These are phyloP conservation scores for Neophaeococcomyces mojaviensis DNA, from an alignment of 2,329 filamentous ascomycete species.

Conservation along the genomic window DNA sequence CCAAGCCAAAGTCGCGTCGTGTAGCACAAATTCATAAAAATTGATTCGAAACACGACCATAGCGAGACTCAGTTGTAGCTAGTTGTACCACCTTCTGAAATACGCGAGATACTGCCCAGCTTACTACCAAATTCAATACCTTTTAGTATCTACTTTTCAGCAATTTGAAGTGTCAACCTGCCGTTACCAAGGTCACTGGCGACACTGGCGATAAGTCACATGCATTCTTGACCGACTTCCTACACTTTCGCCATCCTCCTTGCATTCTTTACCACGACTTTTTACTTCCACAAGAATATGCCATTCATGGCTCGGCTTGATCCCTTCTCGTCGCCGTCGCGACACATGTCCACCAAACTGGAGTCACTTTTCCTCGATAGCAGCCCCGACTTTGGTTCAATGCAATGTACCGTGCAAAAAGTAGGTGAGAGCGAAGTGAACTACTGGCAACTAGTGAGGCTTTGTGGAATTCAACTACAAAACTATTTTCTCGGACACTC, in stretches of 20 bases:
- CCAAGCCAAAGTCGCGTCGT: too few species aligned
- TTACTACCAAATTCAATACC: too few species aligned
- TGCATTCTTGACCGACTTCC: neutral
- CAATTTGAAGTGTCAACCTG: too few species aligned
- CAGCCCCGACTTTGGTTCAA: slow-evolving; percentile 21
- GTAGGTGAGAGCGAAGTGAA: neutral
- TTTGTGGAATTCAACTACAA: too few species aligned
- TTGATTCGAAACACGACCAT: too few species aligned
- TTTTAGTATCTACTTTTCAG: too few species aligned
- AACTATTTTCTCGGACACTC: too few species aligned
- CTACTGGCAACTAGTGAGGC: too few species aligned
- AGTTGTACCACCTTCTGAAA: too few species aligned
- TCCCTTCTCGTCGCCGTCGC: slow-evolving; percentile 14
- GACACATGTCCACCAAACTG: slow-evolving; percentile 14
- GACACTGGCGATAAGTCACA: neutral
- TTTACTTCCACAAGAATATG: slow-evolving; percentile 13
- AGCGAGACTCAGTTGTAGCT: too few species aligned
- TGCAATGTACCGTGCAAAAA: slow-evolving; percentile 13
- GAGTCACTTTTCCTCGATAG: slow-evolving; percentile 23
- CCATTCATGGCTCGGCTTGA: slow-evolving; percentile 24
- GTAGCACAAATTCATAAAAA: too few species aligned
- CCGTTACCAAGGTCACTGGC: neutral
- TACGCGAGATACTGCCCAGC: too few species aligned
- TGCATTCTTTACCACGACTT: slow-evolving; percentile 1
- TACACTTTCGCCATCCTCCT: neutral